phyloP scores from a whole-genome alignment of 345 rosid species.

The Noccaea bulbosa region DNA sequence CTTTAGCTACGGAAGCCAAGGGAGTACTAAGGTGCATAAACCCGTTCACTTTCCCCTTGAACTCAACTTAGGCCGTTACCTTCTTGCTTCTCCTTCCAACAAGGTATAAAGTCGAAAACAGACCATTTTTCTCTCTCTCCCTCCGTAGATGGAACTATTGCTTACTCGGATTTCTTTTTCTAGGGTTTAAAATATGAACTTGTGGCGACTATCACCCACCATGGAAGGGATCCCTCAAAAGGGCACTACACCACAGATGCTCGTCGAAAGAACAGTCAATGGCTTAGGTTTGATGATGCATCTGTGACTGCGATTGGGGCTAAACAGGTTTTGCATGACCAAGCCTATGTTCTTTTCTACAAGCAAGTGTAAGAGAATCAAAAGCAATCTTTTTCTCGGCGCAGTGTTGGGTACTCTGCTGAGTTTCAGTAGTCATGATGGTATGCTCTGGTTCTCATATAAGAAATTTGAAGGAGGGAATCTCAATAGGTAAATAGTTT shows the following conservation, averaged over 20 bases:
- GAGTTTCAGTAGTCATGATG: constrained; percentile 27
- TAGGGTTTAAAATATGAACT: constrained; percentile 90
- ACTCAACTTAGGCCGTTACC: constrained; percentile 63
- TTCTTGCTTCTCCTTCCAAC: constrained; percentile 66
- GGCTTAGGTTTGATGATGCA: constrained; percentile 91
- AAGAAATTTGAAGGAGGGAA: constrained; percentile 32
- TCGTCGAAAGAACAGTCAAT: constrained; percentile 61
- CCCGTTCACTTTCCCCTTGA: constrained; percentile 86
- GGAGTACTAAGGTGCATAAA: constrained; percentile 89
- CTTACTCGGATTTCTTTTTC: constrained; percentile 19
- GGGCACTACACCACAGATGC: constrained; percentile 96
- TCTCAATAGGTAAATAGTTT: constrained; percentile 43
- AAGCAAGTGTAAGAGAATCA: constrained; percentile 58
- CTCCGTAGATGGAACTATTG: constrained; percentile 13
- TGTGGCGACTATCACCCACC: constrained; percentile 90
- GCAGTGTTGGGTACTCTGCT: constrained; percentile 9
- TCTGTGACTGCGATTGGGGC: constrained; percentile 67
- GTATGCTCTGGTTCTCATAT: constrained; percentile 20
- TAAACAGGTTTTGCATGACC: constrained; percentile 80
- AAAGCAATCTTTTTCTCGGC: neutral
- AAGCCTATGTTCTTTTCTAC: constrained; percentile 95
- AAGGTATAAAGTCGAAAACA: constrained; percentile 53
- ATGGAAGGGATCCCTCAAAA: constrained; percentile 88
- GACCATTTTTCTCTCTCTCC: constrained; percentile 17
- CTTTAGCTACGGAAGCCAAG: constrained; percentile 87